phyloP scores from a whole-genome alignment of 1,284 basidiomycete genomes.

The Pseudozyma flocculosa region DNA sequence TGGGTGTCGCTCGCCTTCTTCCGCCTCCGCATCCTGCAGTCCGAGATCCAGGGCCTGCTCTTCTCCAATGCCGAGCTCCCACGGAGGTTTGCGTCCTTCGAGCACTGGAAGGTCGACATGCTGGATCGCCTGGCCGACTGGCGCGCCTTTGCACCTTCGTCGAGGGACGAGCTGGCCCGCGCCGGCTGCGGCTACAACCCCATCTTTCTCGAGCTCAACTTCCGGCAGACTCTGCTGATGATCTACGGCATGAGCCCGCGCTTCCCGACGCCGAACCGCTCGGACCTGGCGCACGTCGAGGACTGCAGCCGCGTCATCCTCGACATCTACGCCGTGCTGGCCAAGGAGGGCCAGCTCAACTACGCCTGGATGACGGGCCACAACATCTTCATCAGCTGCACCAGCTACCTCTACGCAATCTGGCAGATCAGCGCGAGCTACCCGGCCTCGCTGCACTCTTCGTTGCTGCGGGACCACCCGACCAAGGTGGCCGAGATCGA shows the following conservation, averaged over 20 bases:
- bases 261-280: slow-evolving; percentile 27
- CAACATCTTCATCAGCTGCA: slow-evolving; percentile 34
- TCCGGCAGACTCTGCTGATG: slow-evolving; percentile 39
- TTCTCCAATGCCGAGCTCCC: slow-evolving; percentile 36
- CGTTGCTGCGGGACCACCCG: slow-evolving; percentile 23
- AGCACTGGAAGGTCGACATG: slow-evolving; percentile 35
- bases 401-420: slow-evolving; percentile 29
- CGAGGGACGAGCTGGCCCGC: slow-evolving; percentile 24
- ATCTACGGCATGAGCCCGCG: slow-evolving; percentile 34
- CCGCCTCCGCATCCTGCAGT: slow-evolving; percentile 36
- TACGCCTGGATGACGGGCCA: slow-evolving; percentile 41
- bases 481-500: slow-evolving; percentile 37
- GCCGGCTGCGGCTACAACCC: slow-evolving; percentile 36
- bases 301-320: slow-evolving; percentile 40
- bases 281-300: slow-evolving; percentile 31
- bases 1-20: slow-evolving; percentile 38
- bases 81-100: slow-evolving; percentile 26
- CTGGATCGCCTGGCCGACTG: slow-evolving; percentile 27
- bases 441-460: slow-evolving; percentile 20
- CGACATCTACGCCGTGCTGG: slow-evolving; percentile 37
- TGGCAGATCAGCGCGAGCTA: slow-evolving; percentile 36
- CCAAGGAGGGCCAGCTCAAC: slow-evolving; percentile 38
- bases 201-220: slow-evolving; percentile 42
- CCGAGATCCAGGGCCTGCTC: slow-evolving; percentile 35
- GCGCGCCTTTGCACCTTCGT: slow-evolving; percentile 32